These are phyloP conservation scores for Lachancea fermentati DNA, from an alignment of 805 yeast genomes.

Conservation along the genomic window DNA sequence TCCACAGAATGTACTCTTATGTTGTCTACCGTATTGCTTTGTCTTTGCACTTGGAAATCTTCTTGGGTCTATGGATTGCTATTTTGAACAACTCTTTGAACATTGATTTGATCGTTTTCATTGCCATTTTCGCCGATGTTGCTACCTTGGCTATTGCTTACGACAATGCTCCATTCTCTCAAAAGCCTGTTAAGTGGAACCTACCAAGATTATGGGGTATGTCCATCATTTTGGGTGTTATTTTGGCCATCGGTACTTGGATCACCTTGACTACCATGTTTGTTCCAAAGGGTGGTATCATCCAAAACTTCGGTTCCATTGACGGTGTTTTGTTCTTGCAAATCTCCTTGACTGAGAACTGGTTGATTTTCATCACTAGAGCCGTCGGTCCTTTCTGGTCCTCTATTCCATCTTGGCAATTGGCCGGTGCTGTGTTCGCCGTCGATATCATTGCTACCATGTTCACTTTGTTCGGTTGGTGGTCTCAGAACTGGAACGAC, in stretches of 20 bases:
- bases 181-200: slow-evolving; percentile 94
- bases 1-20: slow-evolving; percentile 98
- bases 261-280: slow-evolving; percentile 92
- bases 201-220: slow-evolving; percentile 95
- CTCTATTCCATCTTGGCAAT: slow-evolving; percentile 93
- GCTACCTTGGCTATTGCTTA: slow-evolving; percentile 96
- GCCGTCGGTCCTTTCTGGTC: slow-evolving; percentile 99
- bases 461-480: slow-evolving; percentile 94
- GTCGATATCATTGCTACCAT: slow-evolving; percentile 90
- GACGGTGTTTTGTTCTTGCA: slow-evolving; percentile 93
- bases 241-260: slow-evolving; percentile 91
- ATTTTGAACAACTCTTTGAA: slow-evolving; percentile 79
- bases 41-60: slow-evolving; percentile 89
- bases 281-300: slow-evolving; percentile 84
- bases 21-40: slow-evolving; percentile 97
- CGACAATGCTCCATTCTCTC: slow-evolving; percentile 94
- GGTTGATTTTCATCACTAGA: slow-evolving; percentile 95
- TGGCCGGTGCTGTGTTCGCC: slow-evolving; percentile 84
- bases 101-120: slow-evolving; percentile 90
- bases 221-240: slow-evolving; percentile 80
- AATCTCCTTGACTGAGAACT: slow-evolving; percentile 92
- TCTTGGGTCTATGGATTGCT: slow-evolving; percentile 96
- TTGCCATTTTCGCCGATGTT: slow-evolving; percentile 96
- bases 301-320: slow-evolving; percentile 91
- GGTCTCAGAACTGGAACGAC: slow-evolving; percentile 97